Conservation (phyloP, 2,329 filamentous ascomycete genomes). For the Trichophyton mentagrophytes region DNA sequence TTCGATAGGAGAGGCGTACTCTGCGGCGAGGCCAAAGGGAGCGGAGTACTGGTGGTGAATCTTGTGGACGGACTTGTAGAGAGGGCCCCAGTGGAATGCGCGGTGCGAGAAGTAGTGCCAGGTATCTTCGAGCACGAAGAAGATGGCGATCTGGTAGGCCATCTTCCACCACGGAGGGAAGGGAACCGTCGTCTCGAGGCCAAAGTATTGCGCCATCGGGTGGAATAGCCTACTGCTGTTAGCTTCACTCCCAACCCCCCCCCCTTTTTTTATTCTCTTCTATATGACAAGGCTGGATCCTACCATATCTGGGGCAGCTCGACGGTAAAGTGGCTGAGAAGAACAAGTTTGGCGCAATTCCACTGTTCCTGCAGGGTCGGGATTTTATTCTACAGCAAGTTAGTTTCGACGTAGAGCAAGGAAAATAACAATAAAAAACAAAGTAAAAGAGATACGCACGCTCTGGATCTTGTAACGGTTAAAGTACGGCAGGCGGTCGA, state of each 20-base stretch:
- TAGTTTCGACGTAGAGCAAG: constrained; percentile 8
- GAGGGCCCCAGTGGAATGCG: constrained; percentile 78
- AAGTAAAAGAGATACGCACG: constrained; percentile 37
- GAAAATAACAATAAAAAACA: too few species aligned
- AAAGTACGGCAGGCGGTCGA: constrained; percentile 77
- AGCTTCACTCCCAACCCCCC: neutral
- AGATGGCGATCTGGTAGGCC: constrained; percentile 77
- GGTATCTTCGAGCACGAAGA: constrained; percentile 90
- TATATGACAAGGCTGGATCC: neutral
- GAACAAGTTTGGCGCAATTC: constrained; percentile 83
- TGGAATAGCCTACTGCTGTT: constrained; percentile 59
- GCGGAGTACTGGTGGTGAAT: constrained; percentile 98
- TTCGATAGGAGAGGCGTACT: constrained; percentile 96
- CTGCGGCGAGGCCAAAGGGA: constrained; percentile 87
- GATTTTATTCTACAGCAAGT: constrained; percentile 53
- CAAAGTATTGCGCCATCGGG: constrained; percentile 84
- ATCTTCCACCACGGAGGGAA: constrained; percentile 81
- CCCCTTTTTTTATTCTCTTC: neutral
- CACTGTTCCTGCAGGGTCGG: constrained; percentile 89
- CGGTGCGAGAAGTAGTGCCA: constrained; percentile 99
- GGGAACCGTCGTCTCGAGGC: constrained; percentile 74
- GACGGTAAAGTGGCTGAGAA: constrained; percentile 92
- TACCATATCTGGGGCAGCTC: constrained; percentile 95
- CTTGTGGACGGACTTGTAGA: constrained; percentile 97
- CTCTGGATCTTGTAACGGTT: constrained; percentile 90